Base-by-base conservation (phyloP, 139 green algal species). In the Limnomonas spitsbergensis region DNA sequence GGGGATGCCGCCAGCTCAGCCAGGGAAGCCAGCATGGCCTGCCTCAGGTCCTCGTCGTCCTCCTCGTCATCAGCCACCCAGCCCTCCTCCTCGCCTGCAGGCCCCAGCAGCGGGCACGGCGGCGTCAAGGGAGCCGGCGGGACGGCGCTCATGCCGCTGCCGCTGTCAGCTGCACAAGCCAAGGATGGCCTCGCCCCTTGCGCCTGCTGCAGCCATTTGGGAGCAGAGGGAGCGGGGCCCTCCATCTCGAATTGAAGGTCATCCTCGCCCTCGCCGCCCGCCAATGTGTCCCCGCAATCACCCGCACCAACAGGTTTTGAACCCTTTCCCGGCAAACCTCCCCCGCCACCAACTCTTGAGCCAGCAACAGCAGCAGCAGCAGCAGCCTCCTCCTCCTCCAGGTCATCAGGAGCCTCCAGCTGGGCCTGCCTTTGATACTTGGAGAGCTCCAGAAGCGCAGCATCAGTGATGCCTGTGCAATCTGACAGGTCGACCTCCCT, bases 401-500 rank as follows among this genome's bases (percentile, higher is more conserved):
- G 14, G 54, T 35, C 1, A 27, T 31, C 37, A 27, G 42, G 36
- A n/a, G 66, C 37, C 0, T 2, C 34, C 7, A 29, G 40, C 0
- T 29, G 69, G 20, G 74, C 47, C 4, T 67, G 32, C n/a, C 77
- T 76, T 27, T 73, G 52, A 78, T 83, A 86, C 38, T 81, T 81
- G 40, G 82, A 66, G 26, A 86, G 52, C 2, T 73, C 67, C 4
- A 47, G 26, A 34, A 86, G 77, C 1, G 74, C 82, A 61, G 78
- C 75, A 61, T 87, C 82, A 1, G 82, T 87, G 75, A 87, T 84
- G 69, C 53, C 61, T 38, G 53, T 40, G 69, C 82, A 87, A 54
- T 87, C 82, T 14, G 70, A 75, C 4, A 87, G 82, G 75, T 86
- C 82, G 40, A 86, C 69, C 69, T 86, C 82, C 69, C 81, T 86